A percentile compares a stretch with the other conserved stretches of the same genome.
phyloP scores from a whole-genome alignment of 768 basidiomycete species.

The Floccularia luteovirens region DNA sequence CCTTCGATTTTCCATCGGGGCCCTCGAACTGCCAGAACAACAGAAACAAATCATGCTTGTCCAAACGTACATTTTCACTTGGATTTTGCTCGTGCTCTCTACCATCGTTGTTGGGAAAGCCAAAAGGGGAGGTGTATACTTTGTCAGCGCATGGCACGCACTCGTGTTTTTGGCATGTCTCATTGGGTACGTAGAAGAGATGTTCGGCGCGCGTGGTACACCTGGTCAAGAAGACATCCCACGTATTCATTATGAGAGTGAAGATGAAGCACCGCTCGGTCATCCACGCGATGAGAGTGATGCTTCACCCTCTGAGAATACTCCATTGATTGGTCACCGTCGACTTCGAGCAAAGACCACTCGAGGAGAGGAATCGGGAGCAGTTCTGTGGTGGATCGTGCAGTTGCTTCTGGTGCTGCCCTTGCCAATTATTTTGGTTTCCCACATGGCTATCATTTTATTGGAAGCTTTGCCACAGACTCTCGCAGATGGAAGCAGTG shows the following conservation, averaged over 20 bases:
- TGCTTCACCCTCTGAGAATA: constrained; percentile 44
- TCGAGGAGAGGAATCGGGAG: constrained; percentile 18
- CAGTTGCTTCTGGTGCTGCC: constrained; percentile 51
- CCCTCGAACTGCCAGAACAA: constrained; percentile 20
- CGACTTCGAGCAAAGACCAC: not conserved
- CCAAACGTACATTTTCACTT: constrained; percentile 49
- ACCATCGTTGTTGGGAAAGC: constrained; percentile 34
- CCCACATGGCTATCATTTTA: constrained; percentile 40
- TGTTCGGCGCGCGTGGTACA: constrained; percentile 18
- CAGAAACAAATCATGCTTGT: constrained; percentile 42
- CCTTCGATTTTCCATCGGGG: constrained; percentile 22
- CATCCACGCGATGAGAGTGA: constrained; percentile 8
- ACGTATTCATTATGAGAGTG: constrained; percentile 5
- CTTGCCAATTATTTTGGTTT: constrained; percentile 41
- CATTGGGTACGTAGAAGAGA: constrained; percentile 11
- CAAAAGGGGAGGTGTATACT: constrained; percentile 48
- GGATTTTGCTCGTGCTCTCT: constrained; percentile 43
- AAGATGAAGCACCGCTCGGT: too few species aligned
- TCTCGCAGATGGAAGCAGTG: constrained; percentile 51
- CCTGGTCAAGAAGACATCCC: constrained; percentile 10
- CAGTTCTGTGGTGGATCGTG: constrained; percentile 44
- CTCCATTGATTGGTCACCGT: constrained; percentile 36
- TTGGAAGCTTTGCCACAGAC: constrained; percentile 48
- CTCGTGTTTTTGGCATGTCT: constrained; percentile 11
- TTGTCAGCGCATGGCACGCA: constrained; percentile 45